Percentiles rank a stretch among this genome's conserved stretches.
Conservation (phyloP, 768 basidiomycete genomes). For the Suillus occidentalis region DNA sequence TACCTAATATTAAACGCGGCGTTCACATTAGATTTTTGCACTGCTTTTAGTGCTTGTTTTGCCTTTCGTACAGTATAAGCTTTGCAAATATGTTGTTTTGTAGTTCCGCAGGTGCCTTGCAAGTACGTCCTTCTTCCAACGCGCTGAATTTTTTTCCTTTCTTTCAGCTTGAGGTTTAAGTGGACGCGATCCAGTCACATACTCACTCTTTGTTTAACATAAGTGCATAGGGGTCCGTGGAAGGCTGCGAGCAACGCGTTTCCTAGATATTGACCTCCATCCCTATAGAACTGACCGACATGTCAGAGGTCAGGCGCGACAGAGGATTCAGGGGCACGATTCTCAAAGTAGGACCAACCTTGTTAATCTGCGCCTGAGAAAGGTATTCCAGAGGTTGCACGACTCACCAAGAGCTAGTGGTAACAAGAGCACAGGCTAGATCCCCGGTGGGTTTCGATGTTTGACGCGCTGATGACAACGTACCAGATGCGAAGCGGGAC, state of each 20-base stretch:
- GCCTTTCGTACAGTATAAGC: neutral
- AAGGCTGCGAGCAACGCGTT: neutral
- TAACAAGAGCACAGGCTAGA: too few relatives aligned
- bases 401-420: neutral
- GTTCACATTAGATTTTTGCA: neutral
- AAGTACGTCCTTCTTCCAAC: neutral
- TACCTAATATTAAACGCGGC: neutral
- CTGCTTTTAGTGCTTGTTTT: neutral
- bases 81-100: neutral
- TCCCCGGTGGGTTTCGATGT: too few relatives aligned
- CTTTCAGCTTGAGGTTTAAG: neutral
- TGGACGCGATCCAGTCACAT: neutral
- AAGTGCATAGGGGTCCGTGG: neutral
- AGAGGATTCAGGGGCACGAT: neutral
- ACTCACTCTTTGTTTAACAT: neutral
- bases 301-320: slow-evolving; percentile 1
- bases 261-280: slow-evolving; percentile 39
- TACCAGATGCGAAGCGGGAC: too few relatives aligned
- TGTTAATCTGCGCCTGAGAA: slow-evolving; percentile 54
- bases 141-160: neutral
- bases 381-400: slow-evolving; percentile 42
- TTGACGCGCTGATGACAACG: too few relatives aligned
- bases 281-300: slow-evolving; percentile 48
- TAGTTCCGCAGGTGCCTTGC: neutral
- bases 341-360: slow-evolving; percentile 38